Evolutionary conservation across 2,329 filamentous ascomycete genomes (phyloP), one percentile per base, ranked within the genome.

Genomic region (Cadophora gregata): DNA sequence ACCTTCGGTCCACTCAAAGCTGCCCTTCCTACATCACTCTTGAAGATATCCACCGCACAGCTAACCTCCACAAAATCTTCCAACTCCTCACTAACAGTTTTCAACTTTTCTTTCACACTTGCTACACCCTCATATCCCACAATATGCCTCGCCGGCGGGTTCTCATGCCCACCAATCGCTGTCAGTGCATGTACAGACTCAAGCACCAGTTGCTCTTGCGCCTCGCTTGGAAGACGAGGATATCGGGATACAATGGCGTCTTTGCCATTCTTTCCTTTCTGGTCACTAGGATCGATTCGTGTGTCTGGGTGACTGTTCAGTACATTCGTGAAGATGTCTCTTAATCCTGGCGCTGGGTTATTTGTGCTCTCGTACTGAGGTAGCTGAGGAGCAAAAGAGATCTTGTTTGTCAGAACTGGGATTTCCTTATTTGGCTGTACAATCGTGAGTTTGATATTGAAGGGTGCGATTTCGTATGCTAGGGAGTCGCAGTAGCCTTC

Each of bases 381-480:
- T 76, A 97, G 86, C 42, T 90, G 89, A 5, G 95, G 94, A 2
- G 92, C 91, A 72, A 95, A 93, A 59, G 89, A 91, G 73, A 98
- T 91, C 64, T 90, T 89, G 80, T 97, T 97, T 31, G 93, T 96
- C 65, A 98, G 84, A 36, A 93, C 89, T 70, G 91, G 89, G 69
- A 97, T 92, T 81, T 98, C 95, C 80, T 97, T 93, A 79, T 93
- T 96, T 29, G 94, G 93, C 82, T 99, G 95, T 53, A 99, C 90
- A 72, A 98, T 94, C 48, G 93, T 97, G 78, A 98, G 88, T 79
- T 95, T 97, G 81, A 98, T 89, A 80, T 97, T 97, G 82, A 98
- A 98, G 0, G 96, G 96, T 0, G 95, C 92, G 70, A 99, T 91
- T 80, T 99, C 96, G 79, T 97, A 99, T 1, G 95, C 94, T 27